Evolutionary conservation across 106 monocot genomes (phyloP), one percentile per base, ranked within the genome.

Genomic region (Dactylorhiza incarnata): DNA sequence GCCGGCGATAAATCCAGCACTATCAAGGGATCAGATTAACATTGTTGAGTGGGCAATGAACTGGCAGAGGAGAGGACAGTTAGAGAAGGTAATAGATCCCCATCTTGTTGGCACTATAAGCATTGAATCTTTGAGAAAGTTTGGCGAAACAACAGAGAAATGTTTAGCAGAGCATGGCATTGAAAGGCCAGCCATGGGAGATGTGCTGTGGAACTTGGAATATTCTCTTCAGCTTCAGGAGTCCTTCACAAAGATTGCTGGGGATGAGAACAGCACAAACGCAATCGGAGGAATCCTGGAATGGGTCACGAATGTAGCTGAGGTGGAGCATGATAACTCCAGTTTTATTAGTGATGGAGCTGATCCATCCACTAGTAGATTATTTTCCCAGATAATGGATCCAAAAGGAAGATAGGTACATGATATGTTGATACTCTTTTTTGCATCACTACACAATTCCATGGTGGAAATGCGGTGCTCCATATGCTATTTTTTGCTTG

Each of bases 121-220:
- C 23, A 76, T 80, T 4, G 75, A 84, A 22, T 86, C 86, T 14
- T 73, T 86, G 20, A 71, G 80, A 71, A 86, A 89, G 48, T 89
- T 84, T 78, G 86, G 79, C 2, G 89, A 86, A 45, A 86, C 89
- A 3, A 86, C 89, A 11, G 84, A 86, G 71, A 89, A 89, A 56
- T 89, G 89, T 67, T 81, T 89, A 26, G 82, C 75, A 10, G 89
- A 89, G 49, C 48, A 82, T 50, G 86, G 89, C 0, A 49, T 79
- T 5, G 89, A 89, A n/a, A 79, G 89, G 66, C 89, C 89, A 14
- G 63, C 84, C 49, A 89, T 89, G 86, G 89, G 89, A 52, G 89
- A 89, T 78, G 89, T 89, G n/a, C 70, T 86, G 56, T 89, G 89
- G 86, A 89, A 86, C 75, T 77, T 89, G 29, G 89, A 89, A 55